These are phyloP conservation scores for Penicillium bovifimosum DNA, from an alignment of 495 filamentous ascomycete species.

Conservation along the genomic window DNA sequence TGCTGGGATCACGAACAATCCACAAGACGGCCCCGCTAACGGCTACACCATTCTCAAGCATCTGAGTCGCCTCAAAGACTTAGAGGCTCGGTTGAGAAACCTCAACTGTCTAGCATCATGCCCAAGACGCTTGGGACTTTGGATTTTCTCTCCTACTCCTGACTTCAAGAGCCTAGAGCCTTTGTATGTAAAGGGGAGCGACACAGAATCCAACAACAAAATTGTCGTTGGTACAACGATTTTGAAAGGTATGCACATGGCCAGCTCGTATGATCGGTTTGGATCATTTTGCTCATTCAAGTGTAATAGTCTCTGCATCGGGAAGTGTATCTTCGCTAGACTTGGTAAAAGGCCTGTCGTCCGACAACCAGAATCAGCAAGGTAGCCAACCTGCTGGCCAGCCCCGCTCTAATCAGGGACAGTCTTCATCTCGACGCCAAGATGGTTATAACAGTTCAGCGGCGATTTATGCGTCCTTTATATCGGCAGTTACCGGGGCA, in stretches of 20 bases:
- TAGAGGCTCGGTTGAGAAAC: slow-evolving; percentile 37
- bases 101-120: slow-evolving; percentile 39
- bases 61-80: slow-evolving; percentile 41
- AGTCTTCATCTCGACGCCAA: slow-evolving; percentile 23
- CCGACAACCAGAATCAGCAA: slow-evolving; percentile 27
- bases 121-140: slow-evolving; percentile 39
- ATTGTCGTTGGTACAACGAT: slow-evolving; percentile 32
- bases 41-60: slow-evolving; percentile 42
- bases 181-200: slow-evolving; percentile 24
- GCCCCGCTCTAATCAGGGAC: slow-evolving; percentile 26
- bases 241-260: slow-evolving; percentile 32
- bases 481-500: slow-evolving; percentile 39
- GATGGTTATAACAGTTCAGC: slow-evolving; percentile 34
- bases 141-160: slow-evolving; percentile 41
- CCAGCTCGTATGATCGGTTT: background rate
- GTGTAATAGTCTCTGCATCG: slow-evolving; percentile 36
- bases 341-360: slow-evolving; percentile 34
- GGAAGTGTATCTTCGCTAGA: slow-evolving; percentile 36
- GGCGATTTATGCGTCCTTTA: slow-evolving; percentile 42
- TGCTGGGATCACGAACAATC: slow-evolving; percentile 26
- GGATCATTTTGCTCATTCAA: slow-evolving; percentile 5
- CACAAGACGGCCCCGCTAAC: slow-evolving; percentile 36
- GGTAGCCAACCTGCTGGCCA: slow-evolving; percentile 17
- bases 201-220: slow-evolving; percentile 28
- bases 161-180: slow-evolving; percentile 35